Evolutionary conservation across 306 rosid genomes (phyloP), one percentile per base, ranked within the genome.

Genomic region (Trifolium subterraneum): DNA sequence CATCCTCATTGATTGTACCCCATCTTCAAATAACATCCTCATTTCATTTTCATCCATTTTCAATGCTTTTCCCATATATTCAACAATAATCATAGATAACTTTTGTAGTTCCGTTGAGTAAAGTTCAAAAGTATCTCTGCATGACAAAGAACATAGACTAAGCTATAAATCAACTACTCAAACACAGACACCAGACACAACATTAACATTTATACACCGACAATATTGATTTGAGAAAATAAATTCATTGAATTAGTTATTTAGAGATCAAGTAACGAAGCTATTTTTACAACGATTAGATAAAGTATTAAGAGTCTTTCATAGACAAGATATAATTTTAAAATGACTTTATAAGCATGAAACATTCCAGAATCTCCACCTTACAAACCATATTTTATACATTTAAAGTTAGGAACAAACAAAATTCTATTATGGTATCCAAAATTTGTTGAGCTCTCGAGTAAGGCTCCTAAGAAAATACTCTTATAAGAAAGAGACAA

Each of bases 81-180:
- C 78, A 51, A 83, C 14, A 8, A 83, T 35, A 10, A 44, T 4
- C 79, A 66, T 76, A 7, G 66, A 78, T 25, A 83, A 1, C 3
- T 67, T 60, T 23, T 79, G 11, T 12, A 79, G 0, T 56, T 83
- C 73, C 31, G 16, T 29, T 20, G 81, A 76, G 52, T 76, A 77
- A 0, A 33, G 20, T 1, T 86, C 91, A 58, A 88, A 5, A 27
- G 80, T 80, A 15, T 88, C 77, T 63, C 93, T 88, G 29, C 73
- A 78, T 18, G 14, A 19, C 51, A 64, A 10, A 39, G n/a, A 38
- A 11, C 5, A 56, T 23, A 10, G n/a, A 10, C 1, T 20, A 19
- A 19, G 14, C 13, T 42, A 36, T 36, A 10, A 44, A 44, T 5
- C 6, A 13, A 1, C 7, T 14, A 13, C 15, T 1, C 16, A 44